Evolutionary conservation across 768 basidiomycete genomes (phyloP).

Genomic region (Nevesoporus exiguus): DNA sequence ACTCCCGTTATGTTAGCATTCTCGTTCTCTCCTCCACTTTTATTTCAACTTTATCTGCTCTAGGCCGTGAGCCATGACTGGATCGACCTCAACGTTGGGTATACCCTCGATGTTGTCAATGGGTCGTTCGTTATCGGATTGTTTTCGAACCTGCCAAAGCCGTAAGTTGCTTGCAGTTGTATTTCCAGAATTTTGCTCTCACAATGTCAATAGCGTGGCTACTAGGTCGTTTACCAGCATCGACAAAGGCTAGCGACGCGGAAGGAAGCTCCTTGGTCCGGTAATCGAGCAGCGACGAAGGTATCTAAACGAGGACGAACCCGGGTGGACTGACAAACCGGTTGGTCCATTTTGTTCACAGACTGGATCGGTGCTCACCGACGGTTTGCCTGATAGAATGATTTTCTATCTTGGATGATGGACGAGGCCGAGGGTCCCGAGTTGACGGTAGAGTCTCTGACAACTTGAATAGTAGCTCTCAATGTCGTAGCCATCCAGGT

Average conservation of each 20-base stretch:
- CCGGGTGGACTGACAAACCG: constrained; percentile 30
- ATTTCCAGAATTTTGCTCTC: not conserved
- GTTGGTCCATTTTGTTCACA: constrained; percentile 19
- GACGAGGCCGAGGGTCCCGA: constrained; percentile 11
- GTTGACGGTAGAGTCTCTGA: constrained; percentile 20
- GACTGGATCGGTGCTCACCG: not conserved
- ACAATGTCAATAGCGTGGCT: not conserved
- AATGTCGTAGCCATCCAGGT: constrained; percentile 25
- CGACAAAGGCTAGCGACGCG: not conserved
- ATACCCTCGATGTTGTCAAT: constrained; percentile 26
- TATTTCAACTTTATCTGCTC: not conserved
- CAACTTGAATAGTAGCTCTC: constrained; percentile 10
- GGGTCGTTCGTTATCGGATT: not conserved
- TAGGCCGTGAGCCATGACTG: constrained; percentile 40
- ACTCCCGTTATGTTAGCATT: constrained; percentile 38
- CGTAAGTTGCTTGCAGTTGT: not conserved
- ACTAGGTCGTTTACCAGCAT: not conserved
- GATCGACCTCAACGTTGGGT: constrained; percentile 30
- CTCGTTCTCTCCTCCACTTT: not conserved
- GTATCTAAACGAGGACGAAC: constrained; percentile 22
- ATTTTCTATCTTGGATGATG: constrained; percentile 33
- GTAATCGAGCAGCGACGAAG: constrained; percentile 30
- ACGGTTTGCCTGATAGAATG: constrained; percentile 20
- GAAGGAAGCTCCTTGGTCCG: constrained; percentile 22
- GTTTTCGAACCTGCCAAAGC: not conserved